Evolutionary conservation across 2,329 filamentous ascomycete genomes (phyloP).

Genomic region (Colletotrichum eleusines): DNA sequence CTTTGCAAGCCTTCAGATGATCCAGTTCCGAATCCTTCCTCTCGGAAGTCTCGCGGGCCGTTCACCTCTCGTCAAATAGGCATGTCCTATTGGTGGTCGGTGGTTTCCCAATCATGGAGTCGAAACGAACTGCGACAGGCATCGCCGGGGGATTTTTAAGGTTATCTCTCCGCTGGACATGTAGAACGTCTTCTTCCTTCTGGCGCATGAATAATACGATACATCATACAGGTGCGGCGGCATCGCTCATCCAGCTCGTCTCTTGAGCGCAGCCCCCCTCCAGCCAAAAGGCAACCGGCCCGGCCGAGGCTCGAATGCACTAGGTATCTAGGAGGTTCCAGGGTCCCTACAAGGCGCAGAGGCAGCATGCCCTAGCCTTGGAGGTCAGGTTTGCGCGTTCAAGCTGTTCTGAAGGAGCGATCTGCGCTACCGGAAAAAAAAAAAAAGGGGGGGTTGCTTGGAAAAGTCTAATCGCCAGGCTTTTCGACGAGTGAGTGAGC

Average conservation of each 20-base stretch:
- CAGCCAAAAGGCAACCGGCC: neutral
- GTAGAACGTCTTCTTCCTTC: too few relatives aligned
- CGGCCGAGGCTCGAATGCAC: neutral
- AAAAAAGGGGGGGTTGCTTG: neutral
- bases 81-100: neutral
- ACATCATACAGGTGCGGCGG: too few relatives aligned
- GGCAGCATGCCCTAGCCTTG: neutral
- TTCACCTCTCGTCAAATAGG: neutral
- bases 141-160: neutral
- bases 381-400: neutral
- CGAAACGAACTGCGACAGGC: neutral
- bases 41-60: neutral
- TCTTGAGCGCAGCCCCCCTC: neutral
- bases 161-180: neutral
- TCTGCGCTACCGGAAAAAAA: neutral
- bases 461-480: slow-evolving; percentile 3
- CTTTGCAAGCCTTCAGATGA: neutral
- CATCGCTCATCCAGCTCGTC: neutral
- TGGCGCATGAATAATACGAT: neutral
- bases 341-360: neutral
- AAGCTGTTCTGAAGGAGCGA: neutral
- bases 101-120: neutral
- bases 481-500: neutral
- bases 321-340: slow-evolving; percentile 15
- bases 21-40: neutral